phyloP scores from a whole-genome alignment of 768 basidiomycete genomes.

The Pleurotus citrinopileatus region DNA sequence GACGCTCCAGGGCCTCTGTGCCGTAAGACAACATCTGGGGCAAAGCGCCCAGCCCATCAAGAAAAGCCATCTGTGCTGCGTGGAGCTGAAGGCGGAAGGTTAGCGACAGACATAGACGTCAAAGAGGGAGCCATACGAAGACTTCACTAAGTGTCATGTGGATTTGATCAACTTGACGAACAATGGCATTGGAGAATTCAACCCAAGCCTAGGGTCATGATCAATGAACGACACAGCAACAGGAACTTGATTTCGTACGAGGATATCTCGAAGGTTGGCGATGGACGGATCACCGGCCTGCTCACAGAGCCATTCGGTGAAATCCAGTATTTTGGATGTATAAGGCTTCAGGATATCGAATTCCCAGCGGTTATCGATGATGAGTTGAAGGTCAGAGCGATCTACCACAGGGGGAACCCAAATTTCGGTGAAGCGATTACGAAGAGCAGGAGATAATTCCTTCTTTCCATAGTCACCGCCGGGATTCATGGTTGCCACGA shows the following conservation, averaged over 20 bases:
- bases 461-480: conserved; percentile 99
- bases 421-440: conserved; percentile 98
- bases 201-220: conserved; percentile 76
- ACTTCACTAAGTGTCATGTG: conserved; percentile 45
- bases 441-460: conserved; percentile 92
- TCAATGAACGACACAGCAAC: background rate
- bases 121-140: conserved; percentile 51
- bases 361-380: conserved; percentile 71
- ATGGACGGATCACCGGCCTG: conserved; percentile 61
- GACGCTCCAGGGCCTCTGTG: conserved; percentile 47
- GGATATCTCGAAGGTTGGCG: conserved; percentile 80
- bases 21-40: conserved; percentile 72
- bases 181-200: conserved; percentile 72
- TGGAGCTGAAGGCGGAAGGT: conserved; percentile 61
- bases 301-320: conserved; percentile 74
- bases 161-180: conserved; percentile 25
- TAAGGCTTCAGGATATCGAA: conserved; percentile 47
- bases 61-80: conserved; percentile 87
- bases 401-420: conserved; percentile 91
- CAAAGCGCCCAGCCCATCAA: conserved; percentile 84
- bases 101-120: conserved; percentile 10
- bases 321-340: conserved; percentile 68
- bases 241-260: conserved; percentile 47
- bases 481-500: conserved; percentile 98
- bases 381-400: conserved; percentile 70